A percentile compares a stretch with the other conserved stretches of the same genome.
Conservation (phyloP, 352 stramenopile genomes). For the Globisporangium polare region DNA sequence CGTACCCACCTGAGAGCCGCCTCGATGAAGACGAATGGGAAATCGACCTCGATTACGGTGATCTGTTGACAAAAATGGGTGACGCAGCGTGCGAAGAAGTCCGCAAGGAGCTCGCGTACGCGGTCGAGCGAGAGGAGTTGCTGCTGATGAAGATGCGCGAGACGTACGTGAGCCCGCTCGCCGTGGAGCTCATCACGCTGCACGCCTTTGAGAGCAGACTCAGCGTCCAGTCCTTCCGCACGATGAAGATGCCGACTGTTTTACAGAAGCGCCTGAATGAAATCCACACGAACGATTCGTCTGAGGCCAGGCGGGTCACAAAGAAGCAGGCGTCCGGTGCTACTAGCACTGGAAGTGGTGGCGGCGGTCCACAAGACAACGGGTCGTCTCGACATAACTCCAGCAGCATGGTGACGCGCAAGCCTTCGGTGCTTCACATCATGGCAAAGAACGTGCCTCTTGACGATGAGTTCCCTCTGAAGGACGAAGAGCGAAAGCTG, state of each 20-base stretch:
- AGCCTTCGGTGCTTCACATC: conserved; percentile 62
- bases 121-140: conserved; percentile 73
- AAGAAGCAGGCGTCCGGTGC: conserved; percentile 10
- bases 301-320: conserved; percentile 9
- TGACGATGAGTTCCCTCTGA: conserved; percentile 48
- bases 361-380: background rate
- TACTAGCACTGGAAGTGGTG: background rate
- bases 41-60: conserved; percentile 85
- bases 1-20: conserved; percentile 47
- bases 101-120: conserved; percentile 76
- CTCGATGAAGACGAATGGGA: conserved; percentile 79
- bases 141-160: conserved; percentile 85
- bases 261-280: conserved; percentile 67
- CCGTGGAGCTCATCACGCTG: conserved; percentile 73
- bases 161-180: conserved; percentile 65
- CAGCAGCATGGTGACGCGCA: background rate
- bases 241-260: conserved; percentile 62
- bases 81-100: conserved; percentile 88
- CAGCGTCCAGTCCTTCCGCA: conserved; percentile 76
- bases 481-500: conserved; percentile 56
- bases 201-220: conserved; percentile 62
- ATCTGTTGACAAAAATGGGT: conserved; percentile 56
- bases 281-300: conserved; percentile 45
- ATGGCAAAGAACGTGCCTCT: conserved; percentile 47
- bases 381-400: background rate